A percentile compares a stretch with the other conserved stretches of the same genome.
These are phyloP conservation scores for Isoetes taiwanensis DNA, from an alignment of 75 land plant genomes.

Conservation along the genomic window DNA sequence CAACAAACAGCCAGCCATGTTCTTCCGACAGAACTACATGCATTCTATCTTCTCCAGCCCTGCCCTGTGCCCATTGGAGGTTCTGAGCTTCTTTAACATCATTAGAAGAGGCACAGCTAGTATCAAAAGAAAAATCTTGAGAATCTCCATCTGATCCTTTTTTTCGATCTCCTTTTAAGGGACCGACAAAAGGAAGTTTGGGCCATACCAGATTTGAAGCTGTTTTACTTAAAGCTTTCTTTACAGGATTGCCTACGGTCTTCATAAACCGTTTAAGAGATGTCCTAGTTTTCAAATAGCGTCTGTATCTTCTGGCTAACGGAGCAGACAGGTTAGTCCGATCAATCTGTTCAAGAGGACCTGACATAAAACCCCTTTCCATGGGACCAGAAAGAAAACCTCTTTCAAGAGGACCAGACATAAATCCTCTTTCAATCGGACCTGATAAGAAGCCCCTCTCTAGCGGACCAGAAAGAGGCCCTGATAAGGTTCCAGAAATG, in stretches of 20 bases:
- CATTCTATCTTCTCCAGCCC: not conserved
- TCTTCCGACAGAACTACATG: slow-evolving; percentile 2
- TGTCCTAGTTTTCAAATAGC: slow-evolving; percentile 25
- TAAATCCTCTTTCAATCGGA: slow-evolving; percentile 5
- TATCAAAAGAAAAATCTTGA: not conserved
- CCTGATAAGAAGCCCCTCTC: not conserved
- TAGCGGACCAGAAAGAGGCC: not conserved
- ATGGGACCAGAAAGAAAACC: not conserved
- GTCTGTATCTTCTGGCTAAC: slow-evolving; percentile 12
- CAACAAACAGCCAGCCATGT: slow-evolving; percentile 3
- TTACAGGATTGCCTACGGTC: slow-evolving; percentile 40
- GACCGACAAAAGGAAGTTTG: slow-evolving; percentile 30
- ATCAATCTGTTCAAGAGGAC: slow-evolving; percentile 60
- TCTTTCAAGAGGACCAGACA: slow-evolving; percentile 5
- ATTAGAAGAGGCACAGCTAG: not conserved
- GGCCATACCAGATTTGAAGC: slow-evolving; percentile 25
- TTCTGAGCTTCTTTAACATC: not conserved
- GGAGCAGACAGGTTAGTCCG: slow-evolving; percentile 63
- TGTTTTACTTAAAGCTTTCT: slow-evolving; percentile 30
- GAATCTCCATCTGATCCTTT: too few species aligned
- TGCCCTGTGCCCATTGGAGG: slow-evolving; percentile 5
- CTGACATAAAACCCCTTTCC: slow-evolving; percentile 13
- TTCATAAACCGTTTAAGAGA: slow-evolving; percentile 36
- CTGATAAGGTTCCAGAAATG: not conserved
- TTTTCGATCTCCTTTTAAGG: too few species aligned